Conservation (phyloP, 1,284 basidiomycete species). For the Ustilago curta region DNA sequence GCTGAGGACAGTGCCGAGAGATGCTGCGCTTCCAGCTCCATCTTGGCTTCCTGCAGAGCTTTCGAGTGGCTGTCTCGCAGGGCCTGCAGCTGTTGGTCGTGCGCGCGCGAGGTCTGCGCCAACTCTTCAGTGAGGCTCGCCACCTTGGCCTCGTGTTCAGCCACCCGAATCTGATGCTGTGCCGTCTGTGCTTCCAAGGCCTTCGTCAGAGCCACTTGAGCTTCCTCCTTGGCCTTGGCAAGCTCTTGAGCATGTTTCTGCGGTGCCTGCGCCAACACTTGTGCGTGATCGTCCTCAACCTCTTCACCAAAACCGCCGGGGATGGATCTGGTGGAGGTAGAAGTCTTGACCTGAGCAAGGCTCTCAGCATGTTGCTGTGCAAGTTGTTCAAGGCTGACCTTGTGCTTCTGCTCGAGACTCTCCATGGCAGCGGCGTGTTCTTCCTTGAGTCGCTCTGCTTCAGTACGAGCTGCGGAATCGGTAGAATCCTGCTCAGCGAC, state of each 20-base stretch:
- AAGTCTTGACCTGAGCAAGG: conserved; percentile 22
- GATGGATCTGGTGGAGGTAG: conserved; percentile 5
- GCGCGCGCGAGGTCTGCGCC: conserved; percentile 9
- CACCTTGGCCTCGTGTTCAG: conserved; percentile 25
- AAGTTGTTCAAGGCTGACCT: conserved; percentile 18
- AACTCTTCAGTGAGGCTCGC: conserved; percentile 21
- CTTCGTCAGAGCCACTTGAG: conserved; percentile 17
- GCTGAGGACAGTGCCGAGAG: conserved; percentile 31
- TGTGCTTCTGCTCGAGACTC: conserved; percentile 38
- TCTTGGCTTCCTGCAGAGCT: conserved; percentile 17
- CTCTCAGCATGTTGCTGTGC: conserved; percentile 40
- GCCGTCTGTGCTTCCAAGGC: conserved; percentile 40
- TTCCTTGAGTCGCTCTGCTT: conserved; percentile 26
- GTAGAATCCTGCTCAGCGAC: conserved; percentile 31
- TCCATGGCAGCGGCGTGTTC: conserved; percentile 27
- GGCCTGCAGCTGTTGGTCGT: conserved; percentile 15
- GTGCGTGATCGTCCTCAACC: conserved; percentile 19
- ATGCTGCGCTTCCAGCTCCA: conserved; percentile 51
- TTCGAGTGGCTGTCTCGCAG: conserved; percentile 24
- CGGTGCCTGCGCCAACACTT: conserved; percentile 19
- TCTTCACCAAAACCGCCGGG: conserved; percentile 17
- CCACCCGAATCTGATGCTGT: conserved; percentile 23
- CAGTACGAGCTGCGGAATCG: background rate
- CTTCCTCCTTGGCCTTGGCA: conserved; percentile 33
- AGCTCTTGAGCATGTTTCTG: conserved; percentile 31